phyloP scores from a whole-genome alignment of 116 monocot species.

The Papilionanthe hybrid region DNA sequence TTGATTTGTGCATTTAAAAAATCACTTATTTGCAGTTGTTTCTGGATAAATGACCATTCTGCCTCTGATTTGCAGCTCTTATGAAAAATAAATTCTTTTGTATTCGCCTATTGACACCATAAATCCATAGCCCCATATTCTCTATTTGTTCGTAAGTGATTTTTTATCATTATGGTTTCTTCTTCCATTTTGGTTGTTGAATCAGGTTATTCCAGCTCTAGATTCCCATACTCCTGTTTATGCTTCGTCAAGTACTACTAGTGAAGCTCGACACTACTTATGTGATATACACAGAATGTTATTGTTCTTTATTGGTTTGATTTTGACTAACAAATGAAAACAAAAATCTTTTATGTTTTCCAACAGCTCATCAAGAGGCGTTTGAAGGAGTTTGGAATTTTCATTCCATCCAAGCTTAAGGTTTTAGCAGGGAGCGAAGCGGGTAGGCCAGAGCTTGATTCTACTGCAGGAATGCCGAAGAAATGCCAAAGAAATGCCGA shows the following conservation, averaged over 20 bases:
- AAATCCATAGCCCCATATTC: not conserved
- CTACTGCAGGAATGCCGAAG: no score
- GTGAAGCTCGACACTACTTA: not conserved
- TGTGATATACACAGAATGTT: not conserved
- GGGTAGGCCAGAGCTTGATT: no score
- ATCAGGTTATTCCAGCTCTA: constrained; percentile 96
- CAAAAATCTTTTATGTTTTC: not conserved
- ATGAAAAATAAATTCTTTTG: no score
- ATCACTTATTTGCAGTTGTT: no score
- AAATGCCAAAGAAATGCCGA: no score
- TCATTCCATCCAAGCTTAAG: constrained; percentile 83
- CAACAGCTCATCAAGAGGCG: constrained; percentile 94
- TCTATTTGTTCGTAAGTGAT: constrained; percentile 6
- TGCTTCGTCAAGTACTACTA: constrained; percentile 87
- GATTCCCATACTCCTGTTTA: constrained; percentile 84
- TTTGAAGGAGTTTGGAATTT: constrained; percentile 94
- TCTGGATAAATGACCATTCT: no score
- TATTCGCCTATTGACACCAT: no score
- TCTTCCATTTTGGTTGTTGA: not conserved
- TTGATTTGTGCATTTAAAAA: no score
- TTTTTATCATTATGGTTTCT: constrained; percentile 2
- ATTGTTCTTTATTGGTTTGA: not conserved
- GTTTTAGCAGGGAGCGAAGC: no score
- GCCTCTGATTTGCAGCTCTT: no score
- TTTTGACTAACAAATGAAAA: not conserved